Percentiles rank a stretch among this genome's conserved stretches.
Conservation (phyloP, 306 rosid species). For the Hippophae tibetana region DNA sequence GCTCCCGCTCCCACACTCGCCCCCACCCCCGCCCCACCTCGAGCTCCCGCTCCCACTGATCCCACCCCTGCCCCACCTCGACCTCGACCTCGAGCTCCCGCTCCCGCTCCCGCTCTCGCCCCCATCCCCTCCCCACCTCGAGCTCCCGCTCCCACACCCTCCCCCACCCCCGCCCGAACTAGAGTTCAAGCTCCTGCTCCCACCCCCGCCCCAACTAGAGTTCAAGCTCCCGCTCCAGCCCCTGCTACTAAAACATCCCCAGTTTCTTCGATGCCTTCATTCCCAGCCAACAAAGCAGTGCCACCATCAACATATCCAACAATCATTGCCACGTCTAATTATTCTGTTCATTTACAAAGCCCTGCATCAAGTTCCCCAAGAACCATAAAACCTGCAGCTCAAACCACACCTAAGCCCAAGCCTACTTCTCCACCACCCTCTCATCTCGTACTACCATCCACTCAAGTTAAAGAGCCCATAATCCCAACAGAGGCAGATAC, state of each 20-base stretch:
- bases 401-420: constrained; percentile 22
- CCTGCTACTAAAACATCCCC: no score
- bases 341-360: neutral
- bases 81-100: neutral
- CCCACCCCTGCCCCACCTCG: no score
- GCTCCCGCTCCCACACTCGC: neutral
- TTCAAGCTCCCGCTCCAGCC: no score
- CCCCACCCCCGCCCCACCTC: no score
- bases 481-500: constrained; percentile 40
- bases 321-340: no score
- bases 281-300: no score
- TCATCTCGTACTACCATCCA: constrained; percentile 41
- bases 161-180: neutral
- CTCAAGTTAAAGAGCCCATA: constrained; percentile 36
- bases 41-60: no score
- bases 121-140: neutral
- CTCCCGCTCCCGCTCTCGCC: no score
- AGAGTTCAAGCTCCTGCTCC: neutral
- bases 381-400: constrained; percentile 14
- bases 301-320: no score
- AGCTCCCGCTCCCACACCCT: no score
- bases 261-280: no score
- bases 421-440: constrained; percentile 40
- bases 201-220: no score
- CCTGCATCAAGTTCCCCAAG: neutral